Evolutionary conservation across 306 rosid species (phyloP), one percentile per base, ranked within the genome.

Genomic region (Hippophae rhamnoides): DNA sequence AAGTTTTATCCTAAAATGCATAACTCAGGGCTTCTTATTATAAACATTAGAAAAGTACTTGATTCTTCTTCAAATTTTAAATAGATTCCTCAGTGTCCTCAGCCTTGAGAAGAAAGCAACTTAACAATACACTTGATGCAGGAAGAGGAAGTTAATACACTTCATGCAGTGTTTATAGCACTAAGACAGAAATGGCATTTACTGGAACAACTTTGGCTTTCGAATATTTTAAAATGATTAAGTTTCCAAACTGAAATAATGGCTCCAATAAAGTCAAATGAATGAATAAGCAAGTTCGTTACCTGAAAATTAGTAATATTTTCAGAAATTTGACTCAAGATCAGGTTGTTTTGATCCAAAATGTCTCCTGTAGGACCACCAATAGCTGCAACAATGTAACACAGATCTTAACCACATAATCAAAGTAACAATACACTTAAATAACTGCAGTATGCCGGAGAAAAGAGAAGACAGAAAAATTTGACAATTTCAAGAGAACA

Each of bases 361-460:
- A 78, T 76, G 46, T 74, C 83, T 31, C 80, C 83, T 10, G 80
- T 74, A 43, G 67, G 49, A 60, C 83, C 83, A 47, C 80, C 83
- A 67, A 78, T 78, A 25, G 74, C 83, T 78, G 77, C 57, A 67
- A 67, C 47, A 66, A 18, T 54, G 23, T 13, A 75, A 51, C 10
- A 3, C 5, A 8, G 10, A 50, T 8, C 41, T 54, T 50, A n/a
- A 60, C 4, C 38, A 31, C 11, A 43, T 18, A 56, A 51, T 9
- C 6, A 6, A 31, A 46, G 27, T 11, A 58, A 43, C 9, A 18
- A 59, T 26, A 12, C 4, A 8, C 7, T 26, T 6, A 27, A 26
- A 10, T 11, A 18, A 52, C 9, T 25, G 38, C 4, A 31, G 38
- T 31, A 31, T 31, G 38, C 38, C 38, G 38, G 4, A 2, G 38